Evolutionary conservation across 2,329 filamentous ascomycete genomes (phyloP), one percentile per base, ranked within the genome.

Genomic region (Paraconiothyrium sp.): DNA sequence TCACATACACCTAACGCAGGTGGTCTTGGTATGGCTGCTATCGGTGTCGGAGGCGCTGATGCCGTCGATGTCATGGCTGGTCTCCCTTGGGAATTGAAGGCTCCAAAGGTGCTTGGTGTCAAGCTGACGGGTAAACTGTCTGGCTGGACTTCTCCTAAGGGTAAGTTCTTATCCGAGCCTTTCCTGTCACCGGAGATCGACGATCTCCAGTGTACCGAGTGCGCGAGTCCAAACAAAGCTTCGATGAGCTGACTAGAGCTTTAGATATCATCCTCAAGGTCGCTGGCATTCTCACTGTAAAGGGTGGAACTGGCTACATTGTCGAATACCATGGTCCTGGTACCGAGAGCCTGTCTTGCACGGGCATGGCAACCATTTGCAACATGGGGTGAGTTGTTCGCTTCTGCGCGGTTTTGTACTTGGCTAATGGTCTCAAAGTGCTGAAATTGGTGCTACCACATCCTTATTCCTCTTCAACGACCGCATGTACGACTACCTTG

Each of bases 21-120:
- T 86, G 94, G 94, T 88, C 90, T 98, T 61, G 94, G 93, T 80
- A 97, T 96, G 90, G 89, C 88, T 75, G 92, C 93, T 63, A 97
- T 98, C 78, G 94, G 94, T 89, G 94, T 97, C 67, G 94, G 95
- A 84, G 94, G 95, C 88, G 95, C 94, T 77, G 95, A 98, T 84
- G 95, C 95, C 62, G 95, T 98, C 75, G 95, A 99, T 83, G 95
- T 97, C 74, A 97, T 99, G 93, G 93, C 94, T 76, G 91, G 93
- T 82, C 89, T 97, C 70, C 94, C 94, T 63, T 98, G 95, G 95
- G 95, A 99, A 82, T 84, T 99, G 75, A 98, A 98, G 88, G 94
- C 95, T 63, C 95, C 95, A 66, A 97, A 97, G 84, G 85, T 97
- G 65, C 97, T 98, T 78, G 95, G 95, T 88, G 91, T 99, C 59